Base-by-base conservation (phyloP, 2,329 filamentous ascomycete genomes). In the Beauveria asiatica region DNA sequence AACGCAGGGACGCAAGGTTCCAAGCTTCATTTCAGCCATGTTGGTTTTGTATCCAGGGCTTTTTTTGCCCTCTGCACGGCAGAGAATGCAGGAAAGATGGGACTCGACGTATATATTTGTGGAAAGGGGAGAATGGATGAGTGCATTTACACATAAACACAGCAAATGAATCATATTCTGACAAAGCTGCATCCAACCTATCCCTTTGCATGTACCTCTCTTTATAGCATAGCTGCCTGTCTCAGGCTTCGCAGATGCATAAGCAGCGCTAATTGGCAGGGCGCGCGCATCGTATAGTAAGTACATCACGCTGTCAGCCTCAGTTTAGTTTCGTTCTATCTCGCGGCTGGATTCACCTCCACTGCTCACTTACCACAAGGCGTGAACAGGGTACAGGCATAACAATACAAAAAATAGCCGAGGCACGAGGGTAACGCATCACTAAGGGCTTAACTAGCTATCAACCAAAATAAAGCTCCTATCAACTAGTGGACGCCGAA, bases 21-120 rank as follows among this genome's bases (percentile, higher is more conserved):
- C 17, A 21, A 19, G 21, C 48, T 51, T 51, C 48, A 50, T 48
- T 59, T 59, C 25, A 52, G 56, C 48, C 11, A 33, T 59, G 56
- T 52, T 52, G 48, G 48, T 59, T 23, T 44, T 45, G 41, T 27
- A 19, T 33, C 23, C 7, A 8, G 25, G 19, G 45, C 10, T 0
- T 21, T 48, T 48, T 16, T 17, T 33, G 13, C n/a, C 13, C 27
- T 11, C 13, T 37, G 33, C 33, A 37, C 33, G 33, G 13, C 33
- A 37, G 33, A 37, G 11, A 37, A 16, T 16, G 5, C 16, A 17
- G 8, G 2, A 17, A 10, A 30, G 33, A 17, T 4, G 21, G 33
- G 11, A 11, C 13, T 27, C 17, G 37, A 42, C 16, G 39, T 19
- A 30, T 45, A 33, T 44, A 44, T 48, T 6, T 17, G 25, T 37